Base-by-base conservation (phyloP, 768 basidiomycete genomes). In the Amyloporia xantha region DNA sequence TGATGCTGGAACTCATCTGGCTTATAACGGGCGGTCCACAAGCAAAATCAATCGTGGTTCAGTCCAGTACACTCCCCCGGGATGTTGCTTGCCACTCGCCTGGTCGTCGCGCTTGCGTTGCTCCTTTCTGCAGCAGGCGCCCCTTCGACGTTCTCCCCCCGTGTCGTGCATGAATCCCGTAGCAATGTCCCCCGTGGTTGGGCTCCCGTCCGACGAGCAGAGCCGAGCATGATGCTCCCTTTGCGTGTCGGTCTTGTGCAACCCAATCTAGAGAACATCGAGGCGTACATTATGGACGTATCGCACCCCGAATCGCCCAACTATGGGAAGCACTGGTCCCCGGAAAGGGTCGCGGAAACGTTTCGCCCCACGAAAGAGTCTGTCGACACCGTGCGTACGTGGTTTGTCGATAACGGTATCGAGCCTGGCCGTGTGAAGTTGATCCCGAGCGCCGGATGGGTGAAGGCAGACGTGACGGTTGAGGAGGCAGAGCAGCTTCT, bases 301-400 rank as follows among this genome's bases (percentile, higher is more conserved):
- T 73, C 77, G 2, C 70, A 78, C 46, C 76, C 77, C 3, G 69
- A 70, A n/a, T 78, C 77, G 1, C 66, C 66, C 5, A 65, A 65
- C 53, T 80, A 77, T 51, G 77, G 76, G 4, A 63, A 73, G 45
- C 77, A 80, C 56, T 76, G 72, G 68, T 58, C 67, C 5, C 59
- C 77, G 2, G 65, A 63, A 4, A 59, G 73, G 47, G 66, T 78
- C 24, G 66, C 71, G 6, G 62, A 68, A 5, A 66, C 67, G 4
- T 80, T 80, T 62, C 62, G 71, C 5, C 74, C 77, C 17, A 67
- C 63, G 27, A 47, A 52, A 2, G 71, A 74, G 27, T 65, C 73
- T 6, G 61, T 77, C 30, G 55, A 65, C 11, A 54, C 69, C 5
- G 75, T 79, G 20, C 63, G 53, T 5, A 52, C 59, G 2, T 79